Evolutionary conservation across 2,329 filamentous ascomycete species (phyloP), one percentile per base, ranked within the genome.

Genomic region (Tympanopsis confertula): DNA sequence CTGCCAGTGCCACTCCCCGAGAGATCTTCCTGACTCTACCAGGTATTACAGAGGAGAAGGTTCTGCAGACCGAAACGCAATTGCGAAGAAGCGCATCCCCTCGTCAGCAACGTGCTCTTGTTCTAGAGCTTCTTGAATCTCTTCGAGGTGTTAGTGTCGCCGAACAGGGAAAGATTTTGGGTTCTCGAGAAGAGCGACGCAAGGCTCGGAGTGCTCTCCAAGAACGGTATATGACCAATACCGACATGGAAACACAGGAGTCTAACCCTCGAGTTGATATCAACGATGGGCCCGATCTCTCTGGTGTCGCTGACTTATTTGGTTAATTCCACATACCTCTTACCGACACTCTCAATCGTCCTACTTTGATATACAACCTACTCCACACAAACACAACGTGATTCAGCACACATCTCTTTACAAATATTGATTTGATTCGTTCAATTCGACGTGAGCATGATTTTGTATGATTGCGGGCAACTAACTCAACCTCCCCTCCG

Each of bases 101-200:
- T n/a, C 72, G 88, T 3, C 77, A 84, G 49, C 87, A 94, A 58
- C 70, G 89, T 15, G 82, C 79, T 1, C 63, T 93, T 18, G 77
- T 98, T 13, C 63, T 98, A 5, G 86, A 94, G 44, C 63, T 98
- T 13, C 66, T 98, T 17, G 84, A 87, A 47, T 81, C 87, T 32
- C 69, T 98, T 5, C 79, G 94, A 47, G 91, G 91, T 1, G 80
- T 96, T 4, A 89, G 87, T 49, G 85, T 98, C 39, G 85, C 88
- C 5, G 91, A 98, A 59, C 83, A 91, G 65, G 91, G 91, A 19
- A 91, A 86, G 57, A 77, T 98, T 15, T 17, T 33, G 15, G 30
- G 15, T 15, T 33, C 30, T 15, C 7, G 30, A 33, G 30, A 10
- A 33, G 30, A 33, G 17, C 30, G 30, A 10, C 30, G 30, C 30